Evolutionary conservation across 164 flowering plant species (phyloP), one percentile per base, ranked within the genome.

Genomic region (Stephania yunnanensis): DNA sequence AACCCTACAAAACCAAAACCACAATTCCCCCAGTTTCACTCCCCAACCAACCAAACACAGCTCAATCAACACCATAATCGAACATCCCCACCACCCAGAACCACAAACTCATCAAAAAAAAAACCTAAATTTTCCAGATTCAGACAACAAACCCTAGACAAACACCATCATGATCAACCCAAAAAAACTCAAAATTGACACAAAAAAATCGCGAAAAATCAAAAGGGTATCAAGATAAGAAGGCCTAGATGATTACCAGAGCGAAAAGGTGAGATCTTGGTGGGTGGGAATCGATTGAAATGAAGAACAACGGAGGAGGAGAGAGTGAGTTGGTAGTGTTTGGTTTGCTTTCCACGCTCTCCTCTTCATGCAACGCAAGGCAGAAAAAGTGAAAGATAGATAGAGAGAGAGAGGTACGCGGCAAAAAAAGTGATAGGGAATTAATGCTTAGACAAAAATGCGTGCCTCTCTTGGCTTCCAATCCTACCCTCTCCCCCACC

Each of bases 351-450:
- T 19, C 58, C 29, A 29, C 55, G 12, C 36, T 30, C 77, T 71
- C 70, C 42, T 63, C 42, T 70, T 68, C 55, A 44, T 64, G 69
- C 61, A 55, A 70, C 46, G 75, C 15, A 52, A 45, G 64, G 53
- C 68, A 48, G 58, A 52, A 52, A 53, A 19, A 53, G 19, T 12
- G 61, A 53, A 11, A 53, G 10, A 53, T 0, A 53, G 19, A 53
- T 7, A 55, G 46, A 73, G 70, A 46, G 48, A 13, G 44, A 66
- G 68, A 13, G 46, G 67, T 74, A 73, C 82, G 82, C 79, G 80
- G 81, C 79, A 73, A 82, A 25, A 25, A 25, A 77, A 78, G 76
- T 73, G 67, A 72, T 44, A 73, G 68, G 73, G 79, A 72, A 72
- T 79, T 46, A 61, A 61, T 61, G 25, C 66, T n/a, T 61, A 61